A percentile compares a stretch with the other conserved stretches of the same genome.
Conservation (phyloP, 331 rosid species). For the Malus hybrid region DNA sequence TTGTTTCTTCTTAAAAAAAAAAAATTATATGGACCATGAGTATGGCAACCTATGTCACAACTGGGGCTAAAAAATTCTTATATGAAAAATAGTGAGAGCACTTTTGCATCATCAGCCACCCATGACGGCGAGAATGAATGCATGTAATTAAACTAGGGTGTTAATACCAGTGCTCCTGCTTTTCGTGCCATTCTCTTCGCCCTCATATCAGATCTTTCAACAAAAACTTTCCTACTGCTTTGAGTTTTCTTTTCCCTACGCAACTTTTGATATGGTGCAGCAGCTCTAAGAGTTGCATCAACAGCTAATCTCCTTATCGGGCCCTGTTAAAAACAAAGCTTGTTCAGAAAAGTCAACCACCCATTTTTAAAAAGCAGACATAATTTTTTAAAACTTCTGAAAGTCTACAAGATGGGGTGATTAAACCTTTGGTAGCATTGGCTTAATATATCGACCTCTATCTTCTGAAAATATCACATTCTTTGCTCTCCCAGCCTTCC, state of each 20-base stretch:
- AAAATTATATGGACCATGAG: neutral
- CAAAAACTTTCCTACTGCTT: constrained; percentile 73
- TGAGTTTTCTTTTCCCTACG: constrained; percentile 70
- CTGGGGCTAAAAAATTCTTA: neutral
- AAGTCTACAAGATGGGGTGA: neutral
- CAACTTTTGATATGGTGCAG: constrained; percentile 95
- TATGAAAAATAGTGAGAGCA: neutral
- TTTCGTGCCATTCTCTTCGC: constrained; percentile 98
- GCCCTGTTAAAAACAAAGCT: constrained; percentile 43
- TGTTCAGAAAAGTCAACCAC: constrained; percentile 1
- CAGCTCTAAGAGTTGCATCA: constrained; percentile 97
- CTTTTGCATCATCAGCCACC: neutral
- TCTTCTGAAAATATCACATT: constrained; percentile 97
- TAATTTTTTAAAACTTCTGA: neutral
- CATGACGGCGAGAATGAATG: neutral
- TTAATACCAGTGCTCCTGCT: constrained; percentile 92
- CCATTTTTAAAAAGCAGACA: neutral
- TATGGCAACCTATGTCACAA: neutral
- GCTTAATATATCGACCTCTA: constrained; percentile 90
- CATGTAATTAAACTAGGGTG: constrained; percentile 12
- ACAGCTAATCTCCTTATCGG: constrained; percentile 93
- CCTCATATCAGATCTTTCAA: constrained; percentile 92
- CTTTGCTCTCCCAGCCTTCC: constrained; percentile 97
- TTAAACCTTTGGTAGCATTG: constrained; percentile 88
- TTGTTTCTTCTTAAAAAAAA: too few relatives aligned